Evolutionary conservation across 306 rosid species (phyloP).

Genomic region (Betula pendula): DNA sequence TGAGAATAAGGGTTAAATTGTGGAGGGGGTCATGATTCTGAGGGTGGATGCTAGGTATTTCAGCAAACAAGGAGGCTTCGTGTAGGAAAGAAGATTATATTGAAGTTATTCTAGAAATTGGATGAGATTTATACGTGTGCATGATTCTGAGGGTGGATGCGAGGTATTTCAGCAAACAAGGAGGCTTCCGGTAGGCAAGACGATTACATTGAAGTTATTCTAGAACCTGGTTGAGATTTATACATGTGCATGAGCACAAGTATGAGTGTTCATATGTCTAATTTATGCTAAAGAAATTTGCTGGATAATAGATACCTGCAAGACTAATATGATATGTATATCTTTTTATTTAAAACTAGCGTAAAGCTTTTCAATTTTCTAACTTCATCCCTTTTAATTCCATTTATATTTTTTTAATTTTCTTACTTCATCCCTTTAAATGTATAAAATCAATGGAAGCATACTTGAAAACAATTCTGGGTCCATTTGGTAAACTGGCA

Average conservation of each 20-base stretch:
- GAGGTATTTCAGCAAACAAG: not conserved
- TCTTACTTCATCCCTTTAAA: not conserved
- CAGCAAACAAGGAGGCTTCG: not conserved
- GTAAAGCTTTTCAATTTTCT: no score
- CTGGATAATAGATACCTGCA: not conserved
- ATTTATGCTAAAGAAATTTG: not conserved
- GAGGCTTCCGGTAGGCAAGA: not conserved
- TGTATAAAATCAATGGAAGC: not conserved
- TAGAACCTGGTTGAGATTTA: not conserved
- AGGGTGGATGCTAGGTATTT: not conserved
- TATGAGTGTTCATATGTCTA: not conserved
- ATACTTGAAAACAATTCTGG: not conserved
- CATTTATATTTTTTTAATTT: not conserved
- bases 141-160: not conserved
- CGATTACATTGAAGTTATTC: not conserved
- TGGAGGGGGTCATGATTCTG: not conserved
- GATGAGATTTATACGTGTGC: not conserved
- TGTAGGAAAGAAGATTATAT: not conserved
- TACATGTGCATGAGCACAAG: not conserved
- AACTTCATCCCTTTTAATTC: no score
- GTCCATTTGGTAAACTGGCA: slow-evolving; percentile 16
- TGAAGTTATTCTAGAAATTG: not conserved
- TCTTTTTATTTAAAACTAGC: not conserved
- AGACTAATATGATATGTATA: not conserved
- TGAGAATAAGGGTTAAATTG: not conserved